These are phyloP conservation scores for Shiraia sp. DNA, from an alignment of 2,329 filamentous ascomycete genomes.

Conservation along the genomic window DNA sequence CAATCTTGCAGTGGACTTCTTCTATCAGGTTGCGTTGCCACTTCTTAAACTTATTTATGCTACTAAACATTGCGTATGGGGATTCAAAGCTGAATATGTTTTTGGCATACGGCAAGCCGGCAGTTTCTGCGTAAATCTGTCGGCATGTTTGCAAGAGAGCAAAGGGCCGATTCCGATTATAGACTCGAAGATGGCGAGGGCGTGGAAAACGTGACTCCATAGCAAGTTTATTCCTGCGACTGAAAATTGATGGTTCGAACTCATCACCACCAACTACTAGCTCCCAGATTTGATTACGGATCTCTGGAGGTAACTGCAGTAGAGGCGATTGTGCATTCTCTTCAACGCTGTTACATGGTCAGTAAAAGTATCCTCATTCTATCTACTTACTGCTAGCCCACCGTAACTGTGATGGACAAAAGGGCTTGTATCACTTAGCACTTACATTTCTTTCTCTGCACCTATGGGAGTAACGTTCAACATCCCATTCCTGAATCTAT, in stretches of 20 bases:
- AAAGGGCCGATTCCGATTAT: not conserved
- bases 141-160: slow-evolving; percentile 10
- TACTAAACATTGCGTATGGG: no score
- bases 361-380: no score
- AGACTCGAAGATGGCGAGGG: no score
- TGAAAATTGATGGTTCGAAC: not conserved
- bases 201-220: no score
- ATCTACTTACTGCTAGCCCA: no score
- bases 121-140: slow-evolving; percentile 16
- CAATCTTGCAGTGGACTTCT: no score
- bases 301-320: slow-evolving; percentile 16
- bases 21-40: no score
- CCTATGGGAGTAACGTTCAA: slow-evolving; percentile 19
- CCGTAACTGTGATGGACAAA: no score
- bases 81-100: not conserved
- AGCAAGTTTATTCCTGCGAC: no score
- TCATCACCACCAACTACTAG: slow-evolving; percentile 11
- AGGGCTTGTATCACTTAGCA: no score
- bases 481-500: slow-evolving; percentile 17
- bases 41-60: no score
- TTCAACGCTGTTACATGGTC: slow-evolving; percentile 6
- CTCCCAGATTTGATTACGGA: slow-evolving; percentile 18
- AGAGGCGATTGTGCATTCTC: slow-evolving; percentile 13
- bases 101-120: slow-evolving; percentile 1
- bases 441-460: slow-evolving; percentile 12